Conservation (phyloP, 345 rosid genomes). For the Pugionium dolabratum region DNA sequence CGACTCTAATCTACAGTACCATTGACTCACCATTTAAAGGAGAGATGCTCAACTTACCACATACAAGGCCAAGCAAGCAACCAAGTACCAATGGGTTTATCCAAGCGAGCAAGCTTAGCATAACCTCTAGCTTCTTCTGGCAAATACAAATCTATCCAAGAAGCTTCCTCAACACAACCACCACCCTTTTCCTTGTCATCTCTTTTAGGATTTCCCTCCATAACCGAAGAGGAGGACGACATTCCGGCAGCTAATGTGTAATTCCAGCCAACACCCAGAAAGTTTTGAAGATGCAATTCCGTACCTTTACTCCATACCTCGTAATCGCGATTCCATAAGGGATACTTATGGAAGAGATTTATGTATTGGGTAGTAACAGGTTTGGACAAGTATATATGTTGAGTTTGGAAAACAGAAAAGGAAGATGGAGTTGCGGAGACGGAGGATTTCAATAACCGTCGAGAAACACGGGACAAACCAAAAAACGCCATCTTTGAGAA, state of each 20-base stretch:
- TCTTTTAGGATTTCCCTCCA: conserved; percentile 41
- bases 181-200: conserved; percentile 32
- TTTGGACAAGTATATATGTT: conserved; percentile 19
- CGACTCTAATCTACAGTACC: neutral
- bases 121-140: conserved; percentile 60
- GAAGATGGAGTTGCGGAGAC: conserved; percentile 32
- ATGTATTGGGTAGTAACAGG: conserved; percentile 18
- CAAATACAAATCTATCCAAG: conserved; percentile 77
- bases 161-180: conserved; percentile 34
- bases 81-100: conserved; percentile 94
- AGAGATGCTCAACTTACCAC: conserved; percentile 56
- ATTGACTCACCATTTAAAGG: neutral
- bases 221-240: conserved; percentile 45
- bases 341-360: conserved; percentile 7
- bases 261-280: conserved; percentile 26
- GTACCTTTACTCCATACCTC: conserved; percentile 20
- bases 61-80: conserved; percentile 93
- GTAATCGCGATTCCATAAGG: conserved; percentile 24
- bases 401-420: conserved; percentile 11
- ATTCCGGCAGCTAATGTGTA: conserved; percentile 39
- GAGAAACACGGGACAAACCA: conserved; percentile 34
- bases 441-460: conserved; percentile 37
- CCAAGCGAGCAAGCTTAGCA: conserved; percentile 79
- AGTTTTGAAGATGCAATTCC: conserved; percentile 26
- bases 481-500: conserved; percentile 41